These are phyloP conservation scores for Curvularia hawaiiensis DNA, from an alignment of 2,329 filamentous ascomycete genomes.

Conservation along the genomic window DNA sequence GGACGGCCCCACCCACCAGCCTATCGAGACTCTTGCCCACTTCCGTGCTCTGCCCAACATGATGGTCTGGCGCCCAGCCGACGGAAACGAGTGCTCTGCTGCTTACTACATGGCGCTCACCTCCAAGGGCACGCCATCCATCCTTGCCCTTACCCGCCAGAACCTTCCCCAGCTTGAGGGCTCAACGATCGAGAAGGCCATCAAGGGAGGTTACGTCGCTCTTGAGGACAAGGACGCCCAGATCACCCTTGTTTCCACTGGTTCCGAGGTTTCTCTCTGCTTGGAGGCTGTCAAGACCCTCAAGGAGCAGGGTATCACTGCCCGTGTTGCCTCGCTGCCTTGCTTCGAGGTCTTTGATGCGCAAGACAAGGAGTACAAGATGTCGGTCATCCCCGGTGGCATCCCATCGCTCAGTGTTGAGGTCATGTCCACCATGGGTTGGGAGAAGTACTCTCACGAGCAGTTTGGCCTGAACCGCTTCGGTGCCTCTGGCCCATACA, in stretches of 20 bases:
- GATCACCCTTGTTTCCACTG: slow-evolving; percentile 90
- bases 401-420: slow-evolving; percentile 93
- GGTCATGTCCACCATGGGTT: slow-evolving; percentile 96
- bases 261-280: slow-evolving; percentile 93
- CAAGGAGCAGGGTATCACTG: slow-evolving; percentile 82
- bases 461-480: slow-evolving; percentile 99
- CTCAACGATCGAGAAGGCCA: slow-evolving; percentile 84
- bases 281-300: slow-evolving; percentile 92
- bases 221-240: slow-evolving; percentile 83
- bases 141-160: slow-evolving; percentile 94
- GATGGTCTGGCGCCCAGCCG: slow-evolving; percentile 99
- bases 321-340: slow-evolving; percentile 92
- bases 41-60: slow-evolving; percentile 99
- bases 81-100: slow-evolving; percentile 97
- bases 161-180: slow-evolving; percentile 97
- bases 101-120: slow-evolving; percentile 96
- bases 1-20: slow-evolving; percentile 98
- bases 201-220: slow-evolving; percentile 94
- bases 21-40: slow-evolving; percentile 96
- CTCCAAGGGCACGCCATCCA: slow-evolving; percentile 86
- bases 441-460: slow-evolving; percentile 99
- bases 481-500: slow-evolving; percentile 95
- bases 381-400: slow-evolving; percentile 90
- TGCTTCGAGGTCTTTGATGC: slow-evolving; percentile 97
- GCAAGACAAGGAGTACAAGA: slow-evolving; percentile 92